Evolutionary conservation across 495 filamentous ascomycete species (phyloP).

Genomic region (Trichoderma asperelloides): DNA sequence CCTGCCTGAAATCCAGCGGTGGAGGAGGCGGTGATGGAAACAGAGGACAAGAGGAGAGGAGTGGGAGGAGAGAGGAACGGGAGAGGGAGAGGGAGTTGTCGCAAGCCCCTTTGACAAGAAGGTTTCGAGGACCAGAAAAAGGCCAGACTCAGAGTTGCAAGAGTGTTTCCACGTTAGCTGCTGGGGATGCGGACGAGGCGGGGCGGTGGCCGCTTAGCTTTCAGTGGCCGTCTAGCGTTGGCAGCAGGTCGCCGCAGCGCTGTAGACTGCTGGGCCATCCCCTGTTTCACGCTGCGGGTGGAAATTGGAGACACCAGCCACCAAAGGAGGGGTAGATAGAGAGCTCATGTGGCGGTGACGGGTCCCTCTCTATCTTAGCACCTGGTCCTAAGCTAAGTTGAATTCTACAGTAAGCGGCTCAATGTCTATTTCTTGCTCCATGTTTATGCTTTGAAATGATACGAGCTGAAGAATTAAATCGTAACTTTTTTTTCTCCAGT

Average conservation of each 20-base stretch:
- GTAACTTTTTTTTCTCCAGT: too few species aligned
- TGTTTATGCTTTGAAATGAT: too few species aligned
- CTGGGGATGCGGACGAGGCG: not conserved
- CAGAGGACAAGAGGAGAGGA: not conserved
- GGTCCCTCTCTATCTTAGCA: too few species aligned
- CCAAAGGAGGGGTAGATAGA: not conserved
- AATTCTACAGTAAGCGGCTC: not conserved
- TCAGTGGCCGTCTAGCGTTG: not conserved
- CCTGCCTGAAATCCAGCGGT: too few species aligned
- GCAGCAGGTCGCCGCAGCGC: too few species aligned
- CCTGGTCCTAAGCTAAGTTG: too few species aligned
- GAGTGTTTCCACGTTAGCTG: not conserved
- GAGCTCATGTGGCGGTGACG: not conserved
- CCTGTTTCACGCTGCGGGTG: not conserved
- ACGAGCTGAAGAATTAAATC: too few species aligned
- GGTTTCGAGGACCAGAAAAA: slow-evolving; percentile 1
- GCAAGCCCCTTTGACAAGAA: not conserved
- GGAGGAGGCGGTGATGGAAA: too few species aligned
- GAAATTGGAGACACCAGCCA: not conserved
- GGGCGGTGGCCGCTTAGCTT: not conserved
- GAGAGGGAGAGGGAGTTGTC: not conserved
- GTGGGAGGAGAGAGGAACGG: not conserved
- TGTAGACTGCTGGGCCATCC: too few species aligned
- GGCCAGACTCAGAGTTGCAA: slow-evolving; percentile 4
- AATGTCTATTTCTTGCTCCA: not conserved